Evolutionary conservation across 176 grass and related monocot genomes (phyloP).

Genomic region (Leersia perrieri): DNA sequence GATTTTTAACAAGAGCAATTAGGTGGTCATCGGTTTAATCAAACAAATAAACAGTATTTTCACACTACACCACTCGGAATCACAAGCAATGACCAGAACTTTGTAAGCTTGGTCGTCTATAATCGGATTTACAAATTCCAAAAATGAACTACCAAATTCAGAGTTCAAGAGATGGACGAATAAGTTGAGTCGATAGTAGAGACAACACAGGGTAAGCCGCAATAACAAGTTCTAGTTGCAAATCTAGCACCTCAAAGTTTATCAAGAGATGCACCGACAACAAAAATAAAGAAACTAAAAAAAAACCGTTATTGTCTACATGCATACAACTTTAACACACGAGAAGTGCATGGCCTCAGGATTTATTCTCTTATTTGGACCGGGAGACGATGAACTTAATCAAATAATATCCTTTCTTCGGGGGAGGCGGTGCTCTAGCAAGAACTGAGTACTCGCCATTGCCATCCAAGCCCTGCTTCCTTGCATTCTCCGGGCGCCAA

Average conservation of each 20-base stretch:
- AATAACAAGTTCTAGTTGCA: neutral
- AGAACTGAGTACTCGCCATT: neutral
- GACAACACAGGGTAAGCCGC: neutral
- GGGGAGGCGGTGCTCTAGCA: neutral
- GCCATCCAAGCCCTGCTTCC: neutral
- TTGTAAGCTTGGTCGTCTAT: too few species aligned
- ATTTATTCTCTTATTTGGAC: neutral
- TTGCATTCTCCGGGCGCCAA: neutral
- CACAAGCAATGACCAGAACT: too few species aligned
- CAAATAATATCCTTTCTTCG: neutral
- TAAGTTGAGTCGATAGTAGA: neutral
- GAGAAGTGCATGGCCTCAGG: too few species aligned
- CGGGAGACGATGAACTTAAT: neutral
- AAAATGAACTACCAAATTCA: too few species aligned
- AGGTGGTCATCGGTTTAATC: too few species aligned
- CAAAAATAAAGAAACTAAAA: neutral
- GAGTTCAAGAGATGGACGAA: neutral
- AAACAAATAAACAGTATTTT: too few species aligned
- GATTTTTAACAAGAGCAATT: too few species aligned
- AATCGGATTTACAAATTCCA: too few species aligned
- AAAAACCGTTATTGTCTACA: neutral
- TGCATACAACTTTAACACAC: too few species aligned
- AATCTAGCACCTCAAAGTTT: neutral
- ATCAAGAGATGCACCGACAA: neutral
- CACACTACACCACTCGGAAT: too few species aligned